A percentile compares a stretch with the other conserved stretches of the same genome.
These are phyloP conservation scores for Tetrahymena borealis DNA, from an alignment of 73 alveolate genomes.

Conservation along the genomic window DNA sequence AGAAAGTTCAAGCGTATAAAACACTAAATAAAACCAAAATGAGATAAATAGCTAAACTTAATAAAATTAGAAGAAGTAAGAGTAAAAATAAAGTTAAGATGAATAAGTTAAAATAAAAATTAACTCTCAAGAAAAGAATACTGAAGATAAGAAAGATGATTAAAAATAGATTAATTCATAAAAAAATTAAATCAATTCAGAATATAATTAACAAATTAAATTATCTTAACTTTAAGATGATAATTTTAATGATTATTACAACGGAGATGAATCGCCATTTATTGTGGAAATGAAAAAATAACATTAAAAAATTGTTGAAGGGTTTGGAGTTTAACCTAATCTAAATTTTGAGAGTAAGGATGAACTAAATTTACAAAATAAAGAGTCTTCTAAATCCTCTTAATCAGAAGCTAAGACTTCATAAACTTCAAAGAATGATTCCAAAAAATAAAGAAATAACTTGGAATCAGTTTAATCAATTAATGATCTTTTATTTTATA, in stretches of 20 bases:
- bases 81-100: neutral
- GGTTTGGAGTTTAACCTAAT: neutral
- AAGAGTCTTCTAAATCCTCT: neutral
- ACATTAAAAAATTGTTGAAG: neutral
- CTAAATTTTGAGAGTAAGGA: neutral
- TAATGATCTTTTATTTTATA: neutral
- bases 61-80: neutral
- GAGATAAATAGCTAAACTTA: no score
- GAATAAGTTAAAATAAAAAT: no score
- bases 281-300: neutral
- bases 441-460: neutral
- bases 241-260: neutral
- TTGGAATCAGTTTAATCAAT: neutral
- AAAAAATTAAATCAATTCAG: neutral
- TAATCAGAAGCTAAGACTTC: neutral
- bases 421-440: neutral
- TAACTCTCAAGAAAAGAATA: neutral
- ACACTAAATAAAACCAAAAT: no score
- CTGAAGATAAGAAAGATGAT: neutral
- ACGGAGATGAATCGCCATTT: neutral
- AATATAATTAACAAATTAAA: no score
- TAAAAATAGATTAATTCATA: neutral
- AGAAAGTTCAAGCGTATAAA: no score
- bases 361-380: neutral
- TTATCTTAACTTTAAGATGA: no score